Conservation (phyloP, 192 early-diverging fungal species). For the Paraglomus brasilianum region DNA sequence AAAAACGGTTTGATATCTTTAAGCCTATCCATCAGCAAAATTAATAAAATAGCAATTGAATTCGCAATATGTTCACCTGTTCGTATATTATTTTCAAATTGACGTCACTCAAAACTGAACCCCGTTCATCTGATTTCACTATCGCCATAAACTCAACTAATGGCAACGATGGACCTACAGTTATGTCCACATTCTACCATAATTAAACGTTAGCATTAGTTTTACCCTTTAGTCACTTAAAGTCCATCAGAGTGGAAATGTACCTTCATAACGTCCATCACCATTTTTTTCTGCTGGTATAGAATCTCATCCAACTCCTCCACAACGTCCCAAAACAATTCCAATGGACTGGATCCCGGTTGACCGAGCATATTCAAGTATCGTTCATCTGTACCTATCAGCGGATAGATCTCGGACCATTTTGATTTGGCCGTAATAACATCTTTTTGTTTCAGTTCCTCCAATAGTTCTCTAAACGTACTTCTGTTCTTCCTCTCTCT, state of each 20-base stretch:
- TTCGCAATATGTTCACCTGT: conserved; percentile 38
- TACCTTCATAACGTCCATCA: conserved; percentile 66
- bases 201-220: not conserved
- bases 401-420: conserved; percentile 85
- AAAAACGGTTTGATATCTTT: conserved; percentile 49
- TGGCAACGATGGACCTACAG: conserved; percentile 47
- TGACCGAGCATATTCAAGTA: conserved; percentile 75
- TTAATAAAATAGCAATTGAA: not conserved
- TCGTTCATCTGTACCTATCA: conserved; percentile 66
- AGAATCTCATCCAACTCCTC: conserved; percentile 77
- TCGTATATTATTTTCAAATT: conserved; percentile 52
- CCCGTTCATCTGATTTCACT: conserved; percentile 37
- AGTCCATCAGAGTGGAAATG: conserved; percentile 22
- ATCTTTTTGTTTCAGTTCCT: conserved; percentile 54
- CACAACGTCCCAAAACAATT: conserved; percentile 91
- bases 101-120: conserved; percentile 30
- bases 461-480: conserved; percentile 66
- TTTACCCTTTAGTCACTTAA: not conserved
- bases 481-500: conserved; percentile 75
- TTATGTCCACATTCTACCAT: conserved; percentile 43
- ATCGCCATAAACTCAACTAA: conserved; percentile 41
- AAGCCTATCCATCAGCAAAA: conserved; percentile 16
- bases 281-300: conserved; percentile 63
- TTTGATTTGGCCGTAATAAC: conserved; percentile 68
- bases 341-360: conserved; percentile 81